Percentiles rank a stretch among this genome's conserved stretches.
phyloP scores from a whole-genome alignment of 2,329 filamentous ascomycete genomes.

The Penicillium sp. region DNA sequence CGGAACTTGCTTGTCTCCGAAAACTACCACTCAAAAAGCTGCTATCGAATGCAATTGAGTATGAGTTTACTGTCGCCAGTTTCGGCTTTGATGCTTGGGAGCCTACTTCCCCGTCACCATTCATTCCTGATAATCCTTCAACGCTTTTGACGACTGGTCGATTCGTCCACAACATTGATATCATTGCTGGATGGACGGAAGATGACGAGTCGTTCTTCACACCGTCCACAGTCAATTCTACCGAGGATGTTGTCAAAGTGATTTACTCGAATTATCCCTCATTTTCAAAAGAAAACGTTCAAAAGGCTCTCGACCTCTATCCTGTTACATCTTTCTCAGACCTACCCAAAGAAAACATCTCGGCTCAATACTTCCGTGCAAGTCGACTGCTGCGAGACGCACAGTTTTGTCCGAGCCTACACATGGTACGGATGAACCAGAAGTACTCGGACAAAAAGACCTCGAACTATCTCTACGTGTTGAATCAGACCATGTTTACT shows the following conservation, averaged over 20 bases:
- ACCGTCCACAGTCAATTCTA: constrained; percentile 10
- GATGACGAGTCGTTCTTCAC: constrained; percentile 20
- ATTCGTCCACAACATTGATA: constrained; percentile 21
- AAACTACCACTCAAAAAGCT: constrained; percentile 13
- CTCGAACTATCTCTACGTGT: constrained; percentile 18
- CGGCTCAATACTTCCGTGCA: constrained; percentile 19
- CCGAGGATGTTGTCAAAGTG: constrained; percentile 1
- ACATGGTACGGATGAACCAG: constrained; percentile 18
- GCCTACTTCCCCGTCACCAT: constrained; percentile 17
- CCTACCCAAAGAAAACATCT: constrained; percentile 8
- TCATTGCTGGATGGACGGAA: constrained; percentile 21
- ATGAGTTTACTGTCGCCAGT: constrained; percentile 14
- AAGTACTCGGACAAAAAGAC: constrained; percentile 16
- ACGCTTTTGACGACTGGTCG: constrained; percentile 19
- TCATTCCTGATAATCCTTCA: constrained; percentile 22
- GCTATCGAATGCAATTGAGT: constrained; percentile 7
- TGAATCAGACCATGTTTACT: constrained; percentile 23
- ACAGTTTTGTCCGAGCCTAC: constrained; percentile 15
- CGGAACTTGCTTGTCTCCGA: constrained; percentile 20
- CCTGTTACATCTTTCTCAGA: constrained; percentile 12
- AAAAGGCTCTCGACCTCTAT: constrained; percentile 17
- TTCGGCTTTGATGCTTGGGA: constrained; percentile 16
- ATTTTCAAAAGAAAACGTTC: constrained; percentile 13
- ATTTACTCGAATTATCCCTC: constrained; percentile 5
- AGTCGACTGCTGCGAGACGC: constrained; percentile 18